Conservation (phyloP, 164 flowering plant genomes). For the Tetracentron sinense region DNA sequence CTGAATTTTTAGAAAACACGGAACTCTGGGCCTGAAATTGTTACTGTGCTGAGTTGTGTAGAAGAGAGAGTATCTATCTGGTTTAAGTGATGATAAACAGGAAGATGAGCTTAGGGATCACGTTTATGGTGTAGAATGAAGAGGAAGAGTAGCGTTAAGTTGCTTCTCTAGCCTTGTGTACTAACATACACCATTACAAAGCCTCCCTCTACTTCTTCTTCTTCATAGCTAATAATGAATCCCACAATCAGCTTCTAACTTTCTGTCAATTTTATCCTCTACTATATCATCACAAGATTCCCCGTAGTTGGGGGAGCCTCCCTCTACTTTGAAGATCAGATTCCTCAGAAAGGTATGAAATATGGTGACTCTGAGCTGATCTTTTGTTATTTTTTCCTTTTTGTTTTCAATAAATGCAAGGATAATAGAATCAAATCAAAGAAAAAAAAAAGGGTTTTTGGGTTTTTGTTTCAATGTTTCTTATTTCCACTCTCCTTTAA, state of each 20-base stretch:
- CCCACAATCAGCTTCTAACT: too few relatives aligned
- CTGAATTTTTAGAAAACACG: too few relatives aligned
- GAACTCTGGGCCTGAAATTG: too few relatives aligned
- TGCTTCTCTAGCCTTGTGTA: slow-evolving; percentile 18
- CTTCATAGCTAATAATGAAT: too few relatives aligned
- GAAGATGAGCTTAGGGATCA: slow-evolving; percentile 38
- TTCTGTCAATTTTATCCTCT: too few relatives aligned
- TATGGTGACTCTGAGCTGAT: too few relatives aligned
- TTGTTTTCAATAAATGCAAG: not conserved
- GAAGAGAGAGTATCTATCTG: not conserved
- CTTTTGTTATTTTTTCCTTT: not conserved
- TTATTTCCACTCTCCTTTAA: not conserved
- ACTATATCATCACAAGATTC: too few relatives aligned
- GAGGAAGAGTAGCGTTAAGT: slow-evolving; percentile 29
- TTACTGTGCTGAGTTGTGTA: too few relatives aligned
- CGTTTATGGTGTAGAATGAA: slow-evolving; percentile 41
- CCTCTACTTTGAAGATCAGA: slow-evolving; percentile 23
- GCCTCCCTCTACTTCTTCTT: too few relatives aligned
- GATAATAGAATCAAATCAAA: not conserved
- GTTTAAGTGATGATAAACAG: not conserved
- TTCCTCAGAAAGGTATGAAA: slow-evolving; percentile 8
- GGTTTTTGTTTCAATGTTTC: not conserved
- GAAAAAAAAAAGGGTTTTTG: not conserved
- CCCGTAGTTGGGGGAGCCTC: too few relatives aligned
- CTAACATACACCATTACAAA: too few relatives aligned